These are phyloP conservation scores for Macrolepiota albuminosa DNA, from an alignment of 768 basidiomycete genomes.

Conservation along the genomic window DNA sequence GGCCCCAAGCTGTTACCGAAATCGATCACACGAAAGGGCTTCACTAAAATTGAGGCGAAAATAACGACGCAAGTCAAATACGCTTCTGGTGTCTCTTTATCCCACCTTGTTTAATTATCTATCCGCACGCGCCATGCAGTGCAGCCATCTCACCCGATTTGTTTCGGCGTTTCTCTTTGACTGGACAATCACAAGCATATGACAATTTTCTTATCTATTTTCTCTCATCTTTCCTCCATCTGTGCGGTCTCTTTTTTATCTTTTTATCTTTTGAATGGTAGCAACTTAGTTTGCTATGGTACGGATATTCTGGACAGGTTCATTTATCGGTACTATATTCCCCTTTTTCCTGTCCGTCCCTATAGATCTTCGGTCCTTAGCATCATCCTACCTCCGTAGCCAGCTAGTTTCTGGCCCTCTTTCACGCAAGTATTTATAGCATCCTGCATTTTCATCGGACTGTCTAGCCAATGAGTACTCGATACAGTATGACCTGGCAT, in stretches of 20 bases:
- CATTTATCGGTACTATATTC: background rate
- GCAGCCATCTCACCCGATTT: constrained; percentile 19
- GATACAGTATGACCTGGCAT: background rate
- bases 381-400: background rate
- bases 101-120: constrained; percentile 18
- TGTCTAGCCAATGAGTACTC: constrained; percentile 8
- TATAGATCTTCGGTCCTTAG: background rate
- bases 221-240: constrained; percentile 5
- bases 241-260: background rate
- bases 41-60: constrained; percentile 8
- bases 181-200: constrained; percentile 18
- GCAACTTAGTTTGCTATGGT: constrained; percentile 7
- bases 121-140: constrained; percentile 18
- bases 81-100: constrained; percentile 5
- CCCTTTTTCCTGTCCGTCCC: background rate
- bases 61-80: constrained; percentile 1
- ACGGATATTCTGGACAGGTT: constrained; percentile 16
- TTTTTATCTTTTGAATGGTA: background rate
- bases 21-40: background rate
- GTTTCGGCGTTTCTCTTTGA: constrained; percentile 18
- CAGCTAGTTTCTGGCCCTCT: constrained; percentile 2
- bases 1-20: background rate
- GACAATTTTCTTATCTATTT: constrained; percentile 11
- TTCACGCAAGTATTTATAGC: constrained; percentile 6
- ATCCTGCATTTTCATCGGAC: constrained; percentile 10